Percentiles rank a stretch among this genome's conserved stretches.
phyloP scores from a whole-genome alignment of 2,329 filamentous ascomycete genomes.

The Trichoderma semiorbis region DNA sequence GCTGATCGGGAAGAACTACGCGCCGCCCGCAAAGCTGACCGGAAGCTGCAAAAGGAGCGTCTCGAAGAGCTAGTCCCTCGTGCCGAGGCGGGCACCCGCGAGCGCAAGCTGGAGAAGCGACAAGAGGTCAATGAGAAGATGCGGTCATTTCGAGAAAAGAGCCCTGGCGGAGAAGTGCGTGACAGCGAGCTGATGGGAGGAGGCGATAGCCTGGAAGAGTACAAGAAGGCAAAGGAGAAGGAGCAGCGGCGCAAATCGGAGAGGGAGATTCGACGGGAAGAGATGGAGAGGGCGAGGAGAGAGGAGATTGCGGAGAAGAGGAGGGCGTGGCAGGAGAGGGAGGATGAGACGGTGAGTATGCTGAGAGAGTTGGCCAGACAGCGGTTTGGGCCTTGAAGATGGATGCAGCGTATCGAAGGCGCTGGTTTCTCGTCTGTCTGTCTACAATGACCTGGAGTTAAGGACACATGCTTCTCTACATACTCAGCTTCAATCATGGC shows the following conservation, averaged over 20 bases:
- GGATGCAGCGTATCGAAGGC: neutral
- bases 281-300: conserved; percentile 67
- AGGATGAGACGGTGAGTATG: conserved; percentile 81
- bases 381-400: conserved; percentile 58
- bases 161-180: conserved; percentile 54
- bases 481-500: neutral
- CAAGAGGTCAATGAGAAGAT: conserved; percentile 69
- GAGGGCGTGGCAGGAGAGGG: conserved; percentile 66
- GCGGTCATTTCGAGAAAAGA: conserved; percentile 67
- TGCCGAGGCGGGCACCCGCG: conserved; percentile 76
- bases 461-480: neutral
- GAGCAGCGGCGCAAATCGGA: conserved; percentile 76
- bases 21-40: conserved; percentile 60
- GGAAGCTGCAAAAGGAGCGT: conserved; percentile 63
- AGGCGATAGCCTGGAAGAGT: conserved; percentile 61
- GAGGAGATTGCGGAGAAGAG: conserved; percentile 79
- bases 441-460: neutral
- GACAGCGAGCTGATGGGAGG: conserved; percentile 73
- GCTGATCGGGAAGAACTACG: conserved; percentile 55
- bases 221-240: conserved; percentile 63
- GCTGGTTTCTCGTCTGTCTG: neutral
- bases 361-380: conserved; percentile 74
- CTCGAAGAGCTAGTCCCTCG: conserved; percentile 80
- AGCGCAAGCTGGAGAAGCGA: conserved; percentile 84
- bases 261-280: conserved; percentile 76